phyloP scores from a whole-genome alignment of 2,329 filamentous ascomycete genomes.

The Aschersonia sp. region DNA sequence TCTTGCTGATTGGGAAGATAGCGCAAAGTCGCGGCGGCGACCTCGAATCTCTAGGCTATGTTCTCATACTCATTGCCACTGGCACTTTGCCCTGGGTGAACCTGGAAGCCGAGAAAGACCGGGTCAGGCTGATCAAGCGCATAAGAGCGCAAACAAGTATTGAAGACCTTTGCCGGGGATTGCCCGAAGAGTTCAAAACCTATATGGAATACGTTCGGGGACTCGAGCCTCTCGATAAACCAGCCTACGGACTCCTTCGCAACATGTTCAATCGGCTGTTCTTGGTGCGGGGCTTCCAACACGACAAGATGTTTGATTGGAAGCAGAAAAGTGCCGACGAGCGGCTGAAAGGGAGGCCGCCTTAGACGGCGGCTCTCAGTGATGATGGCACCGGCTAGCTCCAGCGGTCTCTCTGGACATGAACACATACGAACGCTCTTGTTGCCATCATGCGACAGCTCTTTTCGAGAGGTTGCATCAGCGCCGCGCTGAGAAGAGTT shows the following conservation, averaged over 20 bases:
- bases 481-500: too few relatives aligned
- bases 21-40: conserved; percentile 1
- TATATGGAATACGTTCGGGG: conserved; percentile 65
- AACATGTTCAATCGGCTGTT: conserved; percentile 65
- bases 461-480: too few relatives aligned
- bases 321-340: conserved; percentile 24
- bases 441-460: too few relatives aligned
- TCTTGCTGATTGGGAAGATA: neutral
- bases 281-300: conserved; percentile 57
- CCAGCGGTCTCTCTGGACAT: too few relatives aligned
- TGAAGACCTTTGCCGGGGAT: conserved; percentile 58
- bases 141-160: conserved; percentile 38
- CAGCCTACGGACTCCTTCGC: conserved; percentile 61
- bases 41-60: conserved; percentile 2
- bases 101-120: conserved; percentile 40
- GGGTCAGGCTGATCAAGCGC: conserved; percentile 22
- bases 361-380: too few relatives aligned
- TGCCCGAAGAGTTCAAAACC: conserved; percentile 62
- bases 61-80: neutral
- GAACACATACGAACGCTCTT: too few relatives aligned
- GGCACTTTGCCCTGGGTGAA: conserved; percentile 1
- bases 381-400: too few relatives aligned
- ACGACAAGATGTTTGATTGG: conserved; percentile 70
- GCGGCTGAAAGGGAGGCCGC: neutral
- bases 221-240: conserved; percentile 61